Base-by-base conservation (phyloP, 345 rosid genomes). In the Reutealis trisperma region DNA sequence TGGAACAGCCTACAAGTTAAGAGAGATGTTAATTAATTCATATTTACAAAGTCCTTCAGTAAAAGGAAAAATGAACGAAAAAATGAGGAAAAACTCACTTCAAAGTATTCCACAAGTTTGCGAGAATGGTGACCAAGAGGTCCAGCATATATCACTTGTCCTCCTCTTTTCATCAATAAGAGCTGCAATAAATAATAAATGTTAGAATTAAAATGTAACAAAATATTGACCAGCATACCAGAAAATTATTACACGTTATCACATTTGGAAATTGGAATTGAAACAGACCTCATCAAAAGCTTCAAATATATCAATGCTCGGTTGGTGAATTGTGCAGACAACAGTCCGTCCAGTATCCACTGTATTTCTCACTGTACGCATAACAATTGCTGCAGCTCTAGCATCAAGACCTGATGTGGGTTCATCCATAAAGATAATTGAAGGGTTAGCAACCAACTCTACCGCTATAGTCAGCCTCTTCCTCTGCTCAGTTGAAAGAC, bases 291-390 rank as follows among this genome's bases (percentile, higher is more conserved):
- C 94, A 73, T 91, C 96, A 73, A 90, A 93, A 30, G 96, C 90
- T 85, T 93, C 94, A 55, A 91, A 91, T 65, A 93, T 89, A 82
- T 93, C 98, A 32, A 93, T 91, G 81, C 98, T 91, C 8, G 98
- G 98, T 67, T 93, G 96, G 82, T 93, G 98, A 80, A 93, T 93
- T 63, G 98, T 93, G 79, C 98, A 93, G 52, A 93, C 94, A 42
- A 93, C 93, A 4, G 96, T 93, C 80, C 98, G 65, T 37, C 98
- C 98, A 14, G 98, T 93, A 62, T 93, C 96, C 25, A 91, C 96
- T 8, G 92, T 92, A 72, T 93, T 90, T 81, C 94, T 89, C 49
- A 93, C 90, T 7, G 98, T 87, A 25, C 94, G 85, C 94, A 91
- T 91, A 54, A 93, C 96, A 70, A 93, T 90, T 41, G 96, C 98